Percentiles rank a stretch among this genome's conserved stretches.
These are phyloP conservation scores for Malassezia furfur DNA, from an alignment of 1,284 basidiomycete species.

Conservation along the genomic window DNA sequence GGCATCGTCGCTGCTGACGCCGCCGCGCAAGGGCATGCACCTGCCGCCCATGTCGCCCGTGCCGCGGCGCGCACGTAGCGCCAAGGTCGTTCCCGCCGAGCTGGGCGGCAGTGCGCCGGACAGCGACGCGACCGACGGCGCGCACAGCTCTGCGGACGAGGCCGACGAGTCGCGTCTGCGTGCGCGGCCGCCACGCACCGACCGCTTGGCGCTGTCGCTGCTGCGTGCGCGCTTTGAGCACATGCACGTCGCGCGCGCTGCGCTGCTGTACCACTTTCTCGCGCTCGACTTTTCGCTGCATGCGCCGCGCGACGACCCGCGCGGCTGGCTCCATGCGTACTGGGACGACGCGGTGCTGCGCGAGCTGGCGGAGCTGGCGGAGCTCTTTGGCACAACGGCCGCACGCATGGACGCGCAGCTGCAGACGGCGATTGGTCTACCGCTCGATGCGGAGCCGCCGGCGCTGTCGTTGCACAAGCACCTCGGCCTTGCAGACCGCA, in stretches of 20 bases:
- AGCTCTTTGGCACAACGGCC: neutral
- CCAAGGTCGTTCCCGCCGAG: neutral
- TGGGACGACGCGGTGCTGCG: conserved; percentile 9
- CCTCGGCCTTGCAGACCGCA: conserved; percentile 33
- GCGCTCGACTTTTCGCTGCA: conserved; percentile 25
- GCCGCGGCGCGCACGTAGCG: neutral
- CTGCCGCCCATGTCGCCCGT: neutral
- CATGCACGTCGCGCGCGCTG: conserved; percentile 30
- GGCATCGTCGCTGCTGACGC: neutral
- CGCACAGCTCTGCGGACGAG: neutral
- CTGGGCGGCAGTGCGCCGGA: neutral
- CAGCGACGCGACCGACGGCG: neutral
- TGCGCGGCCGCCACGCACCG: conserved; percentile 1
- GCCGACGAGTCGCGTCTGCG: neutral
- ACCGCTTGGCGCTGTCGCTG: conserved; percentile 26
- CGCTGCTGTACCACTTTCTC: conserved; percentile 25
- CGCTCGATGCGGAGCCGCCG: neutral
- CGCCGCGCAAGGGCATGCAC: neutral
- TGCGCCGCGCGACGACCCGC: neutral
- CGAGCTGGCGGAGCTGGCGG: conserved; percentile 3
- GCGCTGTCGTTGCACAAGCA: conserved; percentile 12
- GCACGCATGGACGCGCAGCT: neutral
- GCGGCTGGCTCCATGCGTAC: conserved; percentile 12
- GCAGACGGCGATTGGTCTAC: neutral
- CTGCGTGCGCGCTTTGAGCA: conserved; percentile 35